phyloP scores from a whole-genome alignment of 2,329 filamentous ascomycete genomes.

The Blastomyces emzantsi region DNA sequence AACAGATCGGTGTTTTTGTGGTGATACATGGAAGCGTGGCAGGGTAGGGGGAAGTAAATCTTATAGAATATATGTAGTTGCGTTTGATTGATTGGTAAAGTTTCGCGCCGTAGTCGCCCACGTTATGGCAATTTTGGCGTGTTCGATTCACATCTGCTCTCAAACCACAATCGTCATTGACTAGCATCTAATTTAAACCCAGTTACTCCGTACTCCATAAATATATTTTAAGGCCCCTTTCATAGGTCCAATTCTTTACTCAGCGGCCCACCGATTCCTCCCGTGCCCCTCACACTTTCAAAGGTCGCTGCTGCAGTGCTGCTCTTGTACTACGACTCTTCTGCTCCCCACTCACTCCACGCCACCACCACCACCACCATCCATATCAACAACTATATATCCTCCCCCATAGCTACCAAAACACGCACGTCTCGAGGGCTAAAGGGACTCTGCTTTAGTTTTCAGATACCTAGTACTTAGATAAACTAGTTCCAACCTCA shows the following conservation, averaged over 20 bases:
- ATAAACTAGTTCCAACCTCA: background rate
- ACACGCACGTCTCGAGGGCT: background rate
- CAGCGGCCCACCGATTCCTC: background rate
- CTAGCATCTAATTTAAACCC: background rate
- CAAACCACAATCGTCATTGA: background rate
- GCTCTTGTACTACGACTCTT: background rate
- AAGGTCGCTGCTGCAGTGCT: no score
- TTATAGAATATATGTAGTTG: background rate
- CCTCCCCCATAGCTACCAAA: background rate
- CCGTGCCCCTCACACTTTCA: background rate
- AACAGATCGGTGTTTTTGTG: background rate
- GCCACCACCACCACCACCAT: background rate
- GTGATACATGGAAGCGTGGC: background rate
- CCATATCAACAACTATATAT: background rate
- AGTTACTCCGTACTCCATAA: background rate
- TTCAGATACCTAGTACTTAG: background rate
- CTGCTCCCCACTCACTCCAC: background rate
- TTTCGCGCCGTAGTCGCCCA: no score
- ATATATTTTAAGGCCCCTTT: background rate
- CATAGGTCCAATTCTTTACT: background rate
- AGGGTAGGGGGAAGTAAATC: background rate
- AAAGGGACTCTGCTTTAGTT: background rate
- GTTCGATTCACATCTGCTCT: no score
- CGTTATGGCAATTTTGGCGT: no score
- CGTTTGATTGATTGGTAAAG: background rate